Base-by-base conservation (phyloP, 768 basidiomycete genomes). In the Lentinula guzmanii region DNA sequence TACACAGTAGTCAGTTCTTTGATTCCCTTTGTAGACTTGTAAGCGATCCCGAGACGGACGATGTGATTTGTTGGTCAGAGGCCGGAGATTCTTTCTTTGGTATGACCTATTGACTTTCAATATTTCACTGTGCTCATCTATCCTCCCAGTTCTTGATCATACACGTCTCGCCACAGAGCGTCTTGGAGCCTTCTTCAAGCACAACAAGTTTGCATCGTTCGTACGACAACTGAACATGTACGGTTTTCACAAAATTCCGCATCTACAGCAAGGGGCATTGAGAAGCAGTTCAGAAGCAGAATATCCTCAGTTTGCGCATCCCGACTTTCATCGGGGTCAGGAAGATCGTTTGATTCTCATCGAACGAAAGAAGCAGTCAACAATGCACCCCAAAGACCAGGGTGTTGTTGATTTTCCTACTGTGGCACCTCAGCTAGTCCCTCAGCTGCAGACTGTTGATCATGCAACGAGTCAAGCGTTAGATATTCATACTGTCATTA, bases 191-290 rank as follows among this genome's bases (percentile, higher is more conserved):
- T 98, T 90, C 87, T 99, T 98, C 86, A 99, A 99, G 72, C 97
- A 98, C 76, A 87, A 90, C 63, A 97, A 96, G 72, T 98, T 97
- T 74, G 84, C 85, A 61, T 91, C 89, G 37, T 97, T 97, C 67
- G 93, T 95, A 16, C 83, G 93, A 13, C 93, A 97, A 70, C 81
- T 95, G 65, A 97, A 95, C 80, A 95, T 95, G 91, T 97, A 95
- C 73, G 92, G 92, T 59, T 94, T 95, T 72, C 91, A 92, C 81
- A 91, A 91, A 77, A 93, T 98, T 52, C 95, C 95, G 0, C 95
- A 98, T 70, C 85, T 98, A 18, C 95, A 96, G 69, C 92, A 96
- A 72, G 95, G 95, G 51, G 94, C 93, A 31, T 82, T 98, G 64
- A 90, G 56, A 58, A 83, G 86, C 71, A 92, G 95, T 61, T 79